A percentile compares a stretch with the other conserved stretches of the same genome.
Conservation (phyloP, 352 stramenopile species). For the Lagenidium giganteum region DNA sequence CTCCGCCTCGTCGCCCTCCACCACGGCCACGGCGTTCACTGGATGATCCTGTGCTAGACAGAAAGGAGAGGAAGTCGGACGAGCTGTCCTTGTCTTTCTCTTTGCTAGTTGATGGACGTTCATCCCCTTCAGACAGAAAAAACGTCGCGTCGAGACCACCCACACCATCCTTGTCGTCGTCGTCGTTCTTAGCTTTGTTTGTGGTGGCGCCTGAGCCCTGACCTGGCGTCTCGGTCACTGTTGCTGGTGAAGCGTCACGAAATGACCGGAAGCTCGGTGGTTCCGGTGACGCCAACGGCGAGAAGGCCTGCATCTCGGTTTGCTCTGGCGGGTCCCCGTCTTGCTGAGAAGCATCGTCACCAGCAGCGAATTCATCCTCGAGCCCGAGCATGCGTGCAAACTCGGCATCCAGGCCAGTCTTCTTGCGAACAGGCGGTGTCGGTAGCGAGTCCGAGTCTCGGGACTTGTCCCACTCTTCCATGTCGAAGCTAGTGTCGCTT, state of each 20-base stretch:
- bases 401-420: slow-evolving; percentile 42
- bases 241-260: too few species aligned
- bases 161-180: neutral
- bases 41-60: slow-evolving; percentile 6
- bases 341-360: too few species aligned
- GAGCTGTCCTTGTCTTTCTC: slow-evolving; percentile 13
- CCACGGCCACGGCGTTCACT: slow-evolving; percentile 4
- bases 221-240: too few species aligned
- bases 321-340: too few species aligned
- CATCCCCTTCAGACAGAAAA: too few species aligned
- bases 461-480: slow-evolving; percentile 9
- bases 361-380: slow-evolving; percentile 23
- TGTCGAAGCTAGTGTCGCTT: slow-evolving; percentile 17
- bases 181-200: neutral
- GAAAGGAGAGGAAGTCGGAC: slow-evolving; percentile 6
- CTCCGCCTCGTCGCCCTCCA: neutral
- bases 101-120: too few species aligned
- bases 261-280: too few species aligned
- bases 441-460: too few species aligned
- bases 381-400: slow-evolving; percentile 65
- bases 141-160: slow-evolving; percentile 14
- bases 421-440: slow-evolving; percentile 28
- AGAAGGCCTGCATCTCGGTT: too few species aligned
- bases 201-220: too few species aligned
- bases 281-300: too few species aligned